phyloP scores from a whole-genome alignment of 164 flowering plant species.

The Warburgia ugandensis region DNA sequence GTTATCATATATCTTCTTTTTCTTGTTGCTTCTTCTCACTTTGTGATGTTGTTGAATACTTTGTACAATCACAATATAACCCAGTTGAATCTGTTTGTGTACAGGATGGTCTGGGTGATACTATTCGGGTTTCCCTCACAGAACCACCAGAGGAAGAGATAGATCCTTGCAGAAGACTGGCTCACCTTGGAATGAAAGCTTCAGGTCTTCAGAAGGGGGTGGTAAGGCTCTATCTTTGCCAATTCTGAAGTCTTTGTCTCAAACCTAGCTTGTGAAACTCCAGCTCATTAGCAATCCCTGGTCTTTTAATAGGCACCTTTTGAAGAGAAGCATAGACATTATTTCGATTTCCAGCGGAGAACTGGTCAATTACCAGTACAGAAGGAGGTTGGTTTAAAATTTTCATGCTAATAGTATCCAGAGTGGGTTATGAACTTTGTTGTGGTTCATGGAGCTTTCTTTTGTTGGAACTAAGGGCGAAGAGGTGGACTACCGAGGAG shows the following conservation, averaged over 20 bases:
- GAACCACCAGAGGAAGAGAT: conserved; percentile 96
- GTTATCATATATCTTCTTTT: too few relatives aligned
- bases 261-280: too few relatives aligned
- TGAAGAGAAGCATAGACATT: conserved; percentile 82
- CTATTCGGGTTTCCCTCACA: conserved; percentile 93
- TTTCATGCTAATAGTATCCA: background rate
- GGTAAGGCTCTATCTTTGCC: conserved; percentile 43
- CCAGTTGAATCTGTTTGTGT: background rate
- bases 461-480: conserved; percentile 51
- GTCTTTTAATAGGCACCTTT: conserved; percentile 52
- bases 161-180: conserved; percentile 88
- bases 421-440: background rate
- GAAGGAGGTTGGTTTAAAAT: conserved; percentile 81
- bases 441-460: background rate
- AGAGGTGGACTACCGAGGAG: conserved; percentile 92
- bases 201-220: conserved; percentile 81
- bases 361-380: conserved; percentile 83
- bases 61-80: too few relatives aligned
- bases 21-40: too few relatives aligned
- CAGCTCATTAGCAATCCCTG: background rate
- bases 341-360: conserved; percentile 94
- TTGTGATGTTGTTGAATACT: too few relatives aligned
- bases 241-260: too few relatives aligned
- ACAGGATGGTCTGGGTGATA: conserved; percentile 98
- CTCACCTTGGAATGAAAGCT: conserved; percentile 85